These are phyloP conservation scores for Moesziomyces sp. DNA, from an alignment of 1,284 basidiomycete genomes.

Conservation along the genomic window DNA sequence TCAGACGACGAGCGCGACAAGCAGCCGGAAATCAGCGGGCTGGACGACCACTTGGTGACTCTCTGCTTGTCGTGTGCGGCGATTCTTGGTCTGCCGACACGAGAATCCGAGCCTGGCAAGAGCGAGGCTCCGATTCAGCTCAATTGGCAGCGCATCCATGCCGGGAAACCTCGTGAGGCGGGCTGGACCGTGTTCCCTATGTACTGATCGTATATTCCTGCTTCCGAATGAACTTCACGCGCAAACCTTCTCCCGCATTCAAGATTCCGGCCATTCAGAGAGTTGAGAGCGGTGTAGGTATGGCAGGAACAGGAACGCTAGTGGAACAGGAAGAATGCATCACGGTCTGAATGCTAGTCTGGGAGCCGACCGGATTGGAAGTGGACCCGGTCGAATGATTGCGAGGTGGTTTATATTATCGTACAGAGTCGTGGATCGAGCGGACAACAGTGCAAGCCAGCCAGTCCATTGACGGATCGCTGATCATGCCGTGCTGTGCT, in stretches of 20 bases:
- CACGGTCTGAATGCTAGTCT: conserved; percentile 18
- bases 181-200: conserved; percentile 44
- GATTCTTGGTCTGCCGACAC: conserved; percentile 29
- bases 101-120: neutral
- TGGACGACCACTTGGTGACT: conserved; percentile 33
- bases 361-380: neutral
- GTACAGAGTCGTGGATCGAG: conserved; percentile 28
- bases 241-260: neutral
- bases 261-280: neutral
- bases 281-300: conserved; percentile 33
- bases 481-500: neutral
- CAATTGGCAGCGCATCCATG: conserved; percentile 31
- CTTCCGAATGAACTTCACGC: neutral
- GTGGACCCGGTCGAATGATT: neutral
- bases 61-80: conserved; percentile 38
- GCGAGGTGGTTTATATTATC: conserved; percentile 20
- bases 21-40: conserved; percentile 8
- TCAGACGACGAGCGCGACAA: neutral
- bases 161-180: conserved; percentile 4
- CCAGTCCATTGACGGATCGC: neutral
- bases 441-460: neutral
- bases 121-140: conserved; percentile 3
- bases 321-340: conserved; percentile 12
- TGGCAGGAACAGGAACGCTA: conserved; percentile 15
- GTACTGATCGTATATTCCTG: conserved; percentile 21